phyloP scores from a whole-genome alignment of 2,329 filamentous ascomycete genomes.

The Colletotrichum theobromicola region DNA sequence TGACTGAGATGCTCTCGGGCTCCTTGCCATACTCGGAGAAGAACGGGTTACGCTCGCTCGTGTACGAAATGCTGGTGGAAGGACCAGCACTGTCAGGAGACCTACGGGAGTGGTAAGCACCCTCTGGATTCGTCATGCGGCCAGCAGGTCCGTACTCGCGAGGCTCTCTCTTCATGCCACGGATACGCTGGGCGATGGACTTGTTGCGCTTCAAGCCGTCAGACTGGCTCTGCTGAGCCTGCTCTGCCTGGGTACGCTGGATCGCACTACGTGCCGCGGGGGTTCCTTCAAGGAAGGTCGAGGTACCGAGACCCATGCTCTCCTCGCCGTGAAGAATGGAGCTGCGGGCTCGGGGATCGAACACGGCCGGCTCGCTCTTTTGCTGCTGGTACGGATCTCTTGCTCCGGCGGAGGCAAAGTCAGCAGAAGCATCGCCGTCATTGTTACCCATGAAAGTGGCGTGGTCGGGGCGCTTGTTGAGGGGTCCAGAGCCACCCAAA shows the following conservation, averaged over 20 bases:
- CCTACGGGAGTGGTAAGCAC: slow-evolving; percentile 42
- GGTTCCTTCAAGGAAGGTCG: slow-evolving; percentile 93
- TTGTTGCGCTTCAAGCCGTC: slow-evolving; percentile 85
- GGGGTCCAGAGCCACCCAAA: slow-evolving; percentile 83
- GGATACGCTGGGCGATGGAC: slow-evolving; percentile 89
- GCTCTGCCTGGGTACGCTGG: slow-evolving; percentile 73
- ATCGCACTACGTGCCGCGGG: slow-evolving; percentile 84
- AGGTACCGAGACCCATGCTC: slow-evolving; percentile 84
- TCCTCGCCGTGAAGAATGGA: slow-evolving; percentile 85
- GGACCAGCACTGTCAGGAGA: slow-evolving; percentile 43
- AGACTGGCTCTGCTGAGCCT: slow-evolving; percentile 60
- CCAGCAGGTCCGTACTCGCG: slow-evolving; percentile 65
- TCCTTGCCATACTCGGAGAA: slow-evolving; percentile 76
- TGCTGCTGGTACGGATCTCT: slow-evolving; percentile 29
- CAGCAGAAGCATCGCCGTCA: slow-evolving; percentile 84
- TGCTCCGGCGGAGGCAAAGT: slow-evolving; percentile 62
- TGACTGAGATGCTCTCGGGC: slow-evolving; percentile 56
- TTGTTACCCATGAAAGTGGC: slow-evolving; percentile 83
- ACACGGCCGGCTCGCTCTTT: slow-evolving; percentile 52
- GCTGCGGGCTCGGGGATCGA: slow-evolving; percentile 71
- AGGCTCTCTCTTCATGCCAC: slow-evolving; percentile 78
- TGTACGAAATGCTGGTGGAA: slow-evolving; percentile 35
- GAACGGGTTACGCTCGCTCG: slow-evolving; percentile 75
- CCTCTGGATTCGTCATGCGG: slow-evolving; percentile 63
- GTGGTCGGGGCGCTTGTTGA: slow-evolving; percentile 83